These are phyloP conservation scores for Pseudogymnoascus sp. DNA, from an alignment of 2,329 filamentous ascomycete species.

Conservation along the genomic window DNA sequence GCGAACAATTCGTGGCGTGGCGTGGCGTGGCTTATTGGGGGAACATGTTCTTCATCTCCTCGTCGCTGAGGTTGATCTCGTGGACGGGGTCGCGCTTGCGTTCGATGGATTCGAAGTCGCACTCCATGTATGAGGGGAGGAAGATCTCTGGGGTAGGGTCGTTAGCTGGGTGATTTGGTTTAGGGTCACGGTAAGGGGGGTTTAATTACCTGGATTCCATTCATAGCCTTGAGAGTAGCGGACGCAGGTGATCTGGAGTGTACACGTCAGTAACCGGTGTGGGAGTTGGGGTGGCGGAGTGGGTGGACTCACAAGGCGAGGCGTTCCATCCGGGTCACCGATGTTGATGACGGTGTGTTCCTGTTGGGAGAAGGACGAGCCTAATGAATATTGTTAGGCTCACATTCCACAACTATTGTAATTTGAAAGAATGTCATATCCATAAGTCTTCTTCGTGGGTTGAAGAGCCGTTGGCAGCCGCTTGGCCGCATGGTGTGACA, in stretches of 20 bases:
- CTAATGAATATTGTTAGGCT: slow-evolving; percentile 32
- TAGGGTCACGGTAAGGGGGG: not conserved
- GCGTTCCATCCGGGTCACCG: slow-evolving; percentile 62
- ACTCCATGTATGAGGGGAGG: slow-evolving; percentile 67
- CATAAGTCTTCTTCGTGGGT: not conserved
- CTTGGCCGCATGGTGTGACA: not conserved
- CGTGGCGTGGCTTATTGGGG: slow-evolving; percentile 41
- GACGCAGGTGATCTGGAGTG: slow-evolving; percentile 63
- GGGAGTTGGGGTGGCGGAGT: slow-evolving; percentile 11
- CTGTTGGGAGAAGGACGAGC: slow-evolving; percentile 61
- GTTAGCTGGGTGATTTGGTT: slow-evolving; percentile 9
- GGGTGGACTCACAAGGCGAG: slow-evolving; percentile 51
- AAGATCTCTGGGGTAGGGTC: slow-evolving; percentile 55
- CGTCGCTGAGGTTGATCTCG: slow-evolving; percentile 69
- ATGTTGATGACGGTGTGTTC: slow-evolving; percentile 77
- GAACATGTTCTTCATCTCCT: slow-evolving; percentile 61
- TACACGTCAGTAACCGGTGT: slow-evolving; percentile 6
- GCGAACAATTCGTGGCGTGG: not conserved
- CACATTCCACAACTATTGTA: not conserved
- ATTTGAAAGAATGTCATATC: not conserved
- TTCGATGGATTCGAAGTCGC: slow-evolving; percentile 66
- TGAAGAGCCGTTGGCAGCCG: not conserved
- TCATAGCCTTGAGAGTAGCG: slow-evolving; percentile 72
- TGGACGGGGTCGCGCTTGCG: slow-evolving; percentile 67
- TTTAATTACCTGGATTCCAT: slow-evolving; percentile 63